Evolutionary conservation across 176 grass and related monocot species (phyloP), one percentile per base, ranked within the genome.

Genomic region (Themeda triandra): DNA sequence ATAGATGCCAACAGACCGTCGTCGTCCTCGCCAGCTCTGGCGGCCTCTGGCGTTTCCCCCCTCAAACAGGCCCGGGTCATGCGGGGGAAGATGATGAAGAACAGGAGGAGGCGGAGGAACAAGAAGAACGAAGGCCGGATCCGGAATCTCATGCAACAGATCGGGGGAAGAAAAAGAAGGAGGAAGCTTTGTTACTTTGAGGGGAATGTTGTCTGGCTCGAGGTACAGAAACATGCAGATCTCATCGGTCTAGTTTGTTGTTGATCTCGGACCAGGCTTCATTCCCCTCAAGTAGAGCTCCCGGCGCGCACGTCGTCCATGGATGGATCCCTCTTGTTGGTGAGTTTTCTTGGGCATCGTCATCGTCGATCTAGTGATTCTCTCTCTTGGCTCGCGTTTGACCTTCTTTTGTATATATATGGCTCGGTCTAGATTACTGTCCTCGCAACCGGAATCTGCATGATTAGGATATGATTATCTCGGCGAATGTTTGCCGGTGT

Each of bases 241-340:
- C 83, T 75, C 44, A 25, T 28, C 71, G 48, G 79, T 75, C 87
- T 46, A 67, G 82, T 23, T 68, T 75, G 73, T 14, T 63, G 10
- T 30, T 15, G n/a, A 94, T 94, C 94, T 97, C 94, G 95, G 95
- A 97, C 95, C 95, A 97, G 95, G 95, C 95, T 94, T 97, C 95
- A 97, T 97, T 97, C 95, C 95, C 95, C 95, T 81, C 84, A 97
- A 85, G 77, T 85, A 69, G 35, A 76, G 76, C 87, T 74, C 35
- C 59, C 46, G 48, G n/a, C 4, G 25, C 68, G 4, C 24, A 4
- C 14, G 15, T 68, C 35, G 11, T 2, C 33, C 19, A 35, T 35
- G 4, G 62, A n/a, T n/a, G 33, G 62, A 32, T 79, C 37, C 39
- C 39, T 72, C 54, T 13, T 44, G 40, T 42, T 30, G 48, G 82